Evolutionary conservation across 768 basidiomycete species (phyloP), one percentile per base, ranked within the genome.

Genomic region (Pseudohyphozyma bogoriensis): DNA sequence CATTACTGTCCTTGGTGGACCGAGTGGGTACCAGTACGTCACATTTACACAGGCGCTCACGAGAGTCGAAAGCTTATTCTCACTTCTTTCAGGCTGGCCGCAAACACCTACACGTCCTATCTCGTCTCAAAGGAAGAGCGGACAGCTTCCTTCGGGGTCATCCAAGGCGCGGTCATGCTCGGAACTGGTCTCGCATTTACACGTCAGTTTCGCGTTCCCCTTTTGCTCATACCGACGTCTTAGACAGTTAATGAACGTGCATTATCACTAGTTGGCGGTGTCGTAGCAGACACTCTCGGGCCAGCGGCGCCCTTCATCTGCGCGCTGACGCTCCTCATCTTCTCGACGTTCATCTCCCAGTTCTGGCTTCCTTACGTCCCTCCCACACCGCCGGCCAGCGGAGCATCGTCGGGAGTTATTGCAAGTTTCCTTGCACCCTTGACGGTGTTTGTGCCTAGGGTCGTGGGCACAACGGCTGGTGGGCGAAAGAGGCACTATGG

Each of bases 1-100:
- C 31, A 58, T 74, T 60, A 73, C 73, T 20, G 66, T 73, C 28
- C 40, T 72, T 6, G 74, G 74, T n/a, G n/a, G n/a, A n/a, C n/a
- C n/a, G n/a, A n/a, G n/a, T n/a, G n/a, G n/a, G n/a, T n/a, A n/a
- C n/a, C n/a, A n/a, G n/a, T n/a, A n/a, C n/a, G n/a, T n/a, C n/a
- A n/a, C n/a, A n/a, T n/a, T n/a, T n/a, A n/a, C n/a, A n/a, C n/a
- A n/a, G n/a, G n/a, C n/a, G n/a, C n/a, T n/a, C n/a, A n/a, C n/a
- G n/a, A n/a, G n/a, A n/a, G n/a, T n/a, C n/a, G n/a, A n/a, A n/a
- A n/a, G n/a, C n/a, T n/a, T n/a, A n/a, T n/a, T n/a, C n/a, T n/a
- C n/a, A n/a, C n/a, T n/a, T n/a, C n/a, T n/a, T n/a, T n/a, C n/a
- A n/a, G n/a, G n/a, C n/a, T n/a, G n/a, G n/a, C n/a, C n/a, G n/a